Evolutionary conservation across 2,329 filamentous ascomycete genomes (phyloP).

Genomic region (Microcera coccophila): DNA sequence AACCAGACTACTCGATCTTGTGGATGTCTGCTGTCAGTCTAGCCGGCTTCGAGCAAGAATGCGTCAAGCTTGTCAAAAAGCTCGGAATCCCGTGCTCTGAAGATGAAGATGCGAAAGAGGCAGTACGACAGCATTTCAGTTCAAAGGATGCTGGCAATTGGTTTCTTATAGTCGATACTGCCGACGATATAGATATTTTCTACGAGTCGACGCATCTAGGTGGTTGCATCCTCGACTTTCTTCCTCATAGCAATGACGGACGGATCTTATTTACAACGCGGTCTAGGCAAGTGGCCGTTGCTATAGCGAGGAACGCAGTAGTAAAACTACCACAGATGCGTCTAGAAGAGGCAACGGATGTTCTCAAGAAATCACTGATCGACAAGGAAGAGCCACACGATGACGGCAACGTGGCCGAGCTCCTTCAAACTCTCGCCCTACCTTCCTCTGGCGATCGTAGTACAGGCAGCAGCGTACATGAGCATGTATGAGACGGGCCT

Average conservation of each 20-base stretch:
- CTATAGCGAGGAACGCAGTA: slow-evolving; percentile 13
- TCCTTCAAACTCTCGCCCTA: slow-evolving; percentile 26
- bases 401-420: background rate
- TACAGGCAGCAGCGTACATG: slow-evolving; percentile 40
- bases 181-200: slow-evolving; percentile 15
- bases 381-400: background rate
- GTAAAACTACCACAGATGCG: slow-evolving; percentile 2
- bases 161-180: slow-evolving; percentile 25
- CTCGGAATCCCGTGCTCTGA: background rate
- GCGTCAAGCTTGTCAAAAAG: background rate
- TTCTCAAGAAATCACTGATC: background rate
- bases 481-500: slow-evolving; percentile 28
- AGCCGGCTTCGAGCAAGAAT: slow-evolving; percentile 8
- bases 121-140: slow-evolving; percentile 13
- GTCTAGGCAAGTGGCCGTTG: slow-evolving; percentile 26
- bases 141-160: slow-evolving; percentile 17
- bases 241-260: slow-evolving; percentile 30
- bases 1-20: slow-evolving; percentile 7
- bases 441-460: slow-evolving; percentile 37
- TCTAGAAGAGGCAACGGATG: background rate
- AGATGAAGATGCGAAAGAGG: background rate
- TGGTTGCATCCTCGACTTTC: slow-evolving; percentile 1
- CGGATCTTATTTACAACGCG: slow-evolving; percentile 35
- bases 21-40: slow-evolving; percentile 8
- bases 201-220: background rate